Evolutionary conservation across 2,329 filamentous ascomycete species (phyloP), one percentile per base, ranked within the genome.

Genomic region (Colletotrichum sublineola): DNA sequence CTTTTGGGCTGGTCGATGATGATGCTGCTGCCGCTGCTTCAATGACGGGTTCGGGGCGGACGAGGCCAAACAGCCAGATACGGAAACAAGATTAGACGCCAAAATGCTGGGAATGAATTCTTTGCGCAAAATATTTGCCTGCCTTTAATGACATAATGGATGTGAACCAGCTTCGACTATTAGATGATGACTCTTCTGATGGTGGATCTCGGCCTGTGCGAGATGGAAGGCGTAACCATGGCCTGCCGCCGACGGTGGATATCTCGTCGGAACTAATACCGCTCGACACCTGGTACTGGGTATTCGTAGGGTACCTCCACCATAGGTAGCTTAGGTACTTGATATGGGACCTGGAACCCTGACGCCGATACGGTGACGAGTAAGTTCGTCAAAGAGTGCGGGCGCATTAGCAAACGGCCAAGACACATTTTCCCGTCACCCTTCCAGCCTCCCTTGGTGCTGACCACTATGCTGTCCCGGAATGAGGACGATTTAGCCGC

Each of bases 331-430:
- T 73, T 72, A 24, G 44, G 46, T n/a, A 53, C 58, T 72, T 65
- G 66, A 48, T 61, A 65, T 44, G 40, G 36, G 63, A 70, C 67
- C 61, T 69, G 55, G 70, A 70, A 73, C 66, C 70, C 55, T 70
- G 67, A 36, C 67, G 9, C 15, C 29, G 20, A 55, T 48, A 61
- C 29, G 20, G 61, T 48, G 67, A 70, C 70, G 60, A 65, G 70
- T 73, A 73, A 73, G 66, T 63, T 55, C 3, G 48, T 5, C n/a
- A 20, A 20, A 24, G 50, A 33, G 40, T 42, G 60, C 40, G 61
- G 61, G 48, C 70, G 61, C 62, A 73, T 71, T 71, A 67, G 67
- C 61, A 71, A 63, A 52, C 42, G 53, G 48, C 24, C 40, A 48
- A 57, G 40, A 52, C 48, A 73, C 67, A 42, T 31, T 44, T 33